Evolutionary conservation across 2,329 filamentous ascomycete genomes (phyloP).

Genomic region (Neocatenulostroma microsporum): DNA sequence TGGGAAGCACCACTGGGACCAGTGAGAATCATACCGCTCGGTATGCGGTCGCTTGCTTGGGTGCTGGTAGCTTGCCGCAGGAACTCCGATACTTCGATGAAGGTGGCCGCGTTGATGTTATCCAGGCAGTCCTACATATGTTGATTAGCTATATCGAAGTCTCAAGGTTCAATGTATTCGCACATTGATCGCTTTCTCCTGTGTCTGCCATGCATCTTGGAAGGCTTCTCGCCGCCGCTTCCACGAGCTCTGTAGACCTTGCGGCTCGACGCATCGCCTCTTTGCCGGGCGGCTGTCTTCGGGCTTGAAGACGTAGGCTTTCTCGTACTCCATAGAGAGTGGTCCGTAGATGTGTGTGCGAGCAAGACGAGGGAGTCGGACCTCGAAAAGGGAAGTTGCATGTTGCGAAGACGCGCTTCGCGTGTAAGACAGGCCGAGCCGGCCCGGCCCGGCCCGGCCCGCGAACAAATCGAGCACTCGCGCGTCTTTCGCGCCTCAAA

Average conservation of each 20-base stretch:
- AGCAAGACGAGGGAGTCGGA: too few species aligned
- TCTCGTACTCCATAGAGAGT: slow-evolving; percentile 47
- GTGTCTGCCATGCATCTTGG: slow-evolving; percentile 54
- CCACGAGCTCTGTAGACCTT: slow-evolving; percentile 31
- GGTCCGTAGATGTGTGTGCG: too few species aligned
- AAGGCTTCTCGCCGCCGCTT: slow-evolving; percentile 53
- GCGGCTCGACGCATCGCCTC: slow-evolving; percentile 29
- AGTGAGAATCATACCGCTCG: slow-evolving; percentile 34
- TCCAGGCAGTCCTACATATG: slow-evolving; percentile 25
- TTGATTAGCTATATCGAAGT: neutral
- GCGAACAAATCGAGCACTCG: too few species aligned
- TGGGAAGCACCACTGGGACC: slow-evolving; percentile 73
- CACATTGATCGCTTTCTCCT: slow-evolving; percentile 58
- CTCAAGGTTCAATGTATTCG: neutral
- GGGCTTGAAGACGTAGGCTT: slow-evolving; percentile 41
- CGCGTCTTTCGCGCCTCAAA: too few species aligned
- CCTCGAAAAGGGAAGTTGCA: too few species aligned
- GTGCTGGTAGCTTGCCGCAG: slow-evolving; percentile 25
- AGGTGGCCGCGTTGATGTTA: slow-evolving; percentile 33
- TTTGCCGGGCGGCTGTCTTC: slow-evolving; percentile 33
- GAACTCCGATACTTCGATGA: slow-evolving; percentile 33
- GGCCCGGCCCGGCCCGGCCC: too few species aligned
- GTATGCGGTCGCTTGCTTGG: slow-evolving; percentile 8
- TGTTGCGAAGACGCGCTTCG: too few species aligned
- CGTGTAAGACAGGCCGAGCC: too few species aligned